phyloP scores from a whole-genome alignment of 108 stramenopile genomes.

The Heterococcus sp. region DNA sequence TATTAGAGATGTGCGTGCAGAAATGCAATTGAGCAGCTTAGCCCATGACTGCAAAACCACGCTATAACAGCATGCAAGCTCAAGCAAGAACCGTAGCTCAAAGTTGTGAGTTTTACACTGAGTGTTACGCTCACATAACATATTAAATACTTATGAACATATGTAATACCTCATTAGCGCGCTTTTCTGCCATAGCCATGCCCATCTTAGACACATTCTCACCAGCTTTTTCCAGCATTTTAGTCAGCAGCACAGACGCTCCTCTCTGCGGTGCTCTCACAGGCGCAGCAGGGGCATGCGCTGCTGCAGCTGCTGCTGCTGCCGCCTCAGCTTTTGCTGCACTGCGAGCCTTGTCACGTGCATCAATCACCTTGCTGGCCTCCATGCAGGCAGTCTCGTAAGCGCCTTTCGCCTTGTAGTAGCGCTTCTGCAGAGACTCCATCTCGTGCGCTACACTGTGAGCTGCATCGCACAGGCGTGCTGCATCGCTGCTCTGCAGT shows the following conservation, averaged over 20 bases:
- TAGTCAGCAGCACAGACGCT: conserved; percentile 1
- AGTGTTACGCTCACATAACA: no score
- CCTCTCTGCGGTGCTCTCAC: neutral
- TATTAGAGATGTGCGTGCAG: neutral
- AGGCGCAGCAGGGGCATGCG: neutral
- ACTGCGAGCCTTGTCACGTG: conserved; percentile 11
- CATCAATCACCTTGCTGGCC: conserved; percentile 12
- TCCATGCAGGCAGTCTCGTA: conserved; percentile 39
- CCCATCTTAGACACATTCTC: conserved; percentile 10
- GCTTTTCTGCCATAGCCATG: neutral
- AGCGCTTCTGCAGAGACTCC: conserved; percentile 21
- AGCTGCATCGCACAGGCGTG: conserved; percentile 21
- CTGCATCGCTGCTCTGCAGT: neutral
- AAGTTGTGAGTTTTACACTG: no score
- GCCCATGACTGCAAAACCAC: no score
- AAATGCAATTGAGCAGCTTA: no score
- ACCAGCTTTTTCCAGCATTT: conserved; percentile 19
- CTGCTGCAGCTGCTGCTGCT: neutral
- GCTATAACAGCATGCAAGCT: no score
- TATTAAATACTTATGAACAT: no score
- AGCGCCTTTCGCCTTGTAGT: conserved; percentile 16
- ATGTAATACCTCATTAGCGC: no score
- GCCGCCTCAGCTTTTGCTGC: neutral
- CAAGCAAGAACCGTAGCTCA: no score
- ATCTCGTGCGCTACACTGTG: conserved; percentile 3